Conservation (phyloP, 2,329 filamentous ascomycete species). For the Gliomastix tumulicola region DNA sequence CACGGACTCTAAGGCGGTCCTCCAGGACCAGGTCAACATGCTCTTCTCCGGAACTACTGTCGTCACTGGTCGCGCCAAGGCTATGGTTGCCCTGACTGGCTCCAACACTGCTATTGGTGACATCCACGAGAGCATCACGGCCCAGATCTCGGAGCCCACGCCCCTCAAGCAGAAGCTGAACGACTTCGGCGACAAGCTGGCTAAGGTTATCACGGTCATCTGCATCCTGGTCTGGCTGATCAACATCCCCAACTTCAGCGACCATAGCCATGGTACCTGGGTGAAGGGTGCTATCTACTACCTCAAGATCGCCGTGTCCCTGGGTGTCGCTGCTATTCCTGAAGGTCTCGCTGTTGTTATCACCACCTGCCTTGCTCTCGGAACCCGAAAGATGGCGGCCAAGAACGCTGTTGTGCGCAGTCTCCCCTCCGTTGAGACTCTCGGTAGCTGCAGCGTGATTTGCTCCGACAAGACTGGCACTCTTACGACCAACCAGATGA, state of each 20-base stretch:
- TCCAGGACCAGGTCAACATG: constrained; percentile 97
- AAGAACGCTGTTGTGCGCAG: constrained; percentile 97
- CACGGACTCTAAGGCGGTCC: constrained; percentile 76
- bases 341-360: constrained; percentile 97
- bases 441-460: constrained; percentile 98
- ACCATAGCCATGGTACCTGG: constrained; percentile 88
- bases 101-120: constrained; percentile 91
- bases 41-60: constrained; percentile 98
- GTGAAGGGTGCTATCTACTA: constrained; percentile 98
- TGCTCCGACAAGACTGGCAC: constrained; percentile 99
- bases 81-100: constrained; percentile 85
- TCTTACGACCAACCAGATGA: constrained; percentile 98
- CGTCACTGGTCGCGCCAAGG: constrained; percentile 86
- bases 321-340: constrained; percentile 95
- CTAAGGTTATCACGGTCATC: constrained; percentile 97
- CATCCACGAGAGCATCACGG: constrained; percentile 97
- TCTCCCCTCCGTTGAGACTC: constrained; percentile 91
- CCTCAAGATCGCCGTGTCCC: constrained; percentile 96
- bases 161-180: constrained; percentile 98
- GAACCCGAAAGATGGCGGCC: constrained; percentile 96
- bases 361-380: constrained; percentile 93
- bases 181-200: constrained; percentile 91
- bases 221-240: constrained; percentile 97
- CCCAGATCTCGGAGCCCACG: constrained; percentile 95
- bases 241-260: constrained; percentile 95